These are phyloP conservation scores for Entophlyctis helioformis DNA, from an alignment of 192 early-diverging fungal genomes.

Conservation along the genomic window DNA sequence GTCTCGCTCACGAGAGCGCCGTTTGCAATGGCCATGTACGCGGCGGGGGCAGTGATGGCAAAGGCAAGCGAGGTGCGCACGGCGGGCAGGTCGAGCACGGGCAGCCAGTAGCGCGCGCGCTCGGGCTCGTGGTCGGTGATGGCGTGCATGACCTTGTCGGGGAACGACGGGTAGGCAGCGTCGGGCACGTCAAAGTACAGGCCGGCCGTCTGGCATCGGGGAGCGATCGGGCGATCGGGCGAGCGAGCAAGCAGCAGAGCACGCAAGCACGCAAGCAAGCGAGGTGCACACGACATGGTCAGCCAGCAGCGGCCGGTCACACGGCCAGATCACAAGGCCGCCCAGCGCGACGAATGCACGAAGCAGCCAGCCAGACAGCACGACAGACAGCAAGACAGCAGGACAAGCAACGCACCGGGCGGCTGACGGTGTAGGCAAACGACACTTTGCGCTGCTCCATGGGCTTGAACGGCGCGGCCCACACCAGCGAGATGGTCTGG, in stretches of 20 bases:
- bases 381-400: no score
- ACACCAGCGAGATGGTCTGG: slow-evolving; percentile 12
- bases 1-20: slow-evolving; percentile 16
- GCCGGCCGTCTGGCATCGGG: slow-evolving; percentile 15
- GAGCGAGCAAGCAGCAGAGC: no score
- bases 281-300: background rate
- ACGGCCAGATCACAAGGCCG: no score
- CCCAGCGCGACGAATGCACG: no score
- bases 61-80: slow-evolving; percentile 31
- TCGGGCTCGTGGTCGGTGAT: slow-evolving; percentile 38
- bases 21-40: slow-evolving; percentile 31
- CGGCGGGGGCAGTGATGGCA: slow-evolving; percentile 24
- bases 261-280: slow-evolving; percentile 4
- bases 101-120: slow-evolving; percentile 39
- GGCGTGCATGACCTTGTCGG: slow-evolving; percentile 12
- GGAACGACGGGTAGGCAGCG: slow-evolving; percentile 6
- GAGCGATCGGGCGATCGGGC: background rate
- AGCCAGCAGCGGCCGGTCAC: background rate
- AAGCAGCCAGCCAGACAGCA: no score
- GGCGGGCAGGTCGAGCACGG: slow-evolving; percentile 25
- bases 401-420: no score
- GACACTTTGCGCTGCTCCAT: slow-evolving; percentile 16
- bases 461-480: slow-evolving; percentile 16
- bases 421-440: slow-evolving; percentile 14
- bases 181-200: slow-evolving; percentile 31